These are phyloP conservation scores for Metschnikowia sp. DNA, from an alignment of 805 yeast species.

Conservation along the genomic window DNA sequence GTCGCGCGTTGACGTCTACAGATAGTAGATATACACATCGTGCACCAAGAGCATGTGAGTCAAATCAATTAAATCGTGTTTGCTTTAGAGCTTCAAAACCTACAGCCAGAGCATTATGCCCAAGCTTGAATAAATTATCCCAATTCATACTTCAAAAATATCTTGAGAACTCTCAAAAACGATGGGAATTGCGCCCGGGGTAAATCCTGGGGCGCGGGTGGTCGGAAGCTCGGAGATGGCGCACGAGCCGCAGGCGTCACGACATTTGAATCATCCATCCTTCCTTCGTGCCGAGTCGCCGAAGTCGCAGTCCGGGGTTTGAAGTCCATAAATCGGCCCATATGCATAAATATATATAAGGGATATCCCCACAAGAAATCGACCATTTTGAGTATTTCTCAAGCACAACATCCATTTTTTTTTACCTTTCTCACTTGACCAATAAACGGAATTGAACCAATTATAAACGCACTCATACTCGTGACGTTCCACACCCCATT, in stretches of 20 bases:
- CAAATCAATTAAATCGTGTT: too few relatives aligned
- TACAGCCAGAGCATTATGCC: too few relatives aligned
- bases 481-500: neutral
- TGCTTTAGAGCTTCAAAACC: too few relatives aligned
- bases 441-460: neutral
- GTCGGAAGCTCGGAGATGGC: conserved; percentile 1
- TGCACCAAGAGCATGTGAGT: too few relatives aligned
- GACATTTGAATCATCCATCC: conserved; percentile 9
- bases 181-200: neutral
- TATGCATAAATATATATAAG: neutral
- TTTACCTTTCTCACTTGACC: neutral
- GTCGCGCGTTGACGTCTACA: too few relatives aligned
- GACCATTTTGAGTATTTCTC: too few relatives aligned
- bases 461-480: neutral
- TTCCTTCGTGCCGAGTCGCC: conserved; percentile 1
- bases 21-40: too few relatives aligned
- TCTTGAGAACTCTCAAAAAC: too few relatives aligned
- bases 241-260: conserved; percentile 1
- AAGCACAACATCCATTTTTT: neutral
- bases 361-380: too few relatives aligned
- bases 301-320: conserved; percentile 10
- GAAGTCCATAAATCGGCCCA: conserved; percentile 6
- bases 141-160: too few relatives aligned
- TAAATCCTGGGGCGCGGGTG: conserved; percentile 2
- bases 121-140: too few relatives aligned